These are phyloP conservation scores for Mucor piriformis DNA, from an alignment of 371 early-diverging fungal species.

Conservation along the genomic window DNA sequence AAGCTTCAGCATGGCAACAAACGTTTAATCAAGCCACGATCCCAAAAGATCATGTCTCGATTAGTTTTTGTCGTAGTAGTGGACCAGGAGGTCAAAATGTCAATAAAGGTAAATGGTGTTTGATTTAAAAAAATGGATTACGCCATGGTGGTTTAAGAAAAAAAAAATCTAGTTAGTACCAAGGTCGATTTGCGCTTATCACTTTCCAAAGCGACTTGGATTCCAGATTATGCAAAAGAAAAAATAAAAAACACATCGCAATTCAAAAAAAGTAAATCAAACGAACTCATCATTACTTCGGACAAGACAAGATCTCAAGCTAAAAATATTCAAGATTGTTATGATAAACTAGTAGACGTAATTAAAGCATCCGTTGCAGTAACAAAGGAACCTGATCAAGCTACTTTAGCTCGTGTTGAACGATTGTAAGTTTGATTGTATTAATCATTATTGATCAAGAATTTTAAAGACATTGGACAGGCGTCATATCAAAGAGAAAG, in stretches of 20 bases:
- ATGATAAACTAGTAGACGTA: slow-evolving; percentile 69
- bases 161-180: slow-evolving; percentile 66
- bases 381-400: slow-evolving; percentile 72
- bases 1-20: slow-evolving; percentile 39
- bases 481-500: slow-evolving; percentile 11
- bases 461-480: not conserved
- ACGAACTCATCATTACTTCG: slow-evolving; percentile 76
- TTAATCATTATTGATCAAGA: no score
- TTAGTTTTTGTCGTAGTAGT: slow-evolving; percentile 53
- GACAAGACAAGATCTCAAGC: slow-evolving; percentile 82
- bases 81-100: slow-evolving; percentile 94
- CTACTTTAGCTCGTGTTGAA: slow-evolving; percentile 62
- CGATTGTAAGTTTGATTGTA: slow-evolving; percentile 66
- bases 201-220: slow-evolving; percentile 71
- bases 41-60: slow-evolving; percentile 38
- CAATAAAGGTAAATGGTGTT: slow-evolving; percentile 75
- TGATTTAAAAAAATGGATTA: not conserved
- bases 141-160: not conserved
- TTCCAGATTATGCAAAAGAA: slow-evolving; percentile 71
- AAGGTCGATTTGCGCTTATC: slow-evolving; percentile 83
- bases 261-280: slow-evolving; percentile 65
- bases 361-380: slow-evolving; percentile 70
- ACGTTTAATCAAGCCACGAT: slow-evolving; percentile 33
- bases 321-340: slow-evolving; percentile 81
- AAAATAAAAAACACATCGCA: slow-evolving; percentile 36